Conservation (phyloP, 1,139 yeast genomes). For the Debaryomyces psychrophilus region DNA sequence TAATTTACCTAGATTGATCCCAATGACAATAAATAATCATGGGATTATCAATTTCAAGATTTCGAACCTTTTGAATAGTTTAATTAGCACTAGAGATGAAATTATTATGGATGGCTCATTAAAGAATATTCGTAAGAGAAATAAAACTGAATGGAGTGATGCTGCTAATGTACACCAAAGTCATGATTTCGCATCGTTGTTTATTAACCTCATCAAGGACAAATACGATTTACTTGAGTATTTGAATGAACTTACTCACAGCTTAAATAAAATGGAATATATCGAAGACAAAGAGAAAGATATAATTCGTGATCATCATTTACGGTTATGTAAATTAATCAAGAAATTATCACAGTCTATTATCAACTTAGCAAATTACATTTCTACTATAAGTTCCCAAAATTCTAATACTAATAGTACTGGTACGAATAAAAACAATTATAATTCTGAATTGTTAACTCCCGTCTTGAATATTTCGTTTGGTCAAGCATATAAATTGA, state of each 20-base stretch:
- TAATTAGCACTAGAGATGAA: constrained; percentile 21
- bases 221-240: constrained; percentile 36
- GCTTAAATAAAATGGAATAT: constrained; percentile 17
- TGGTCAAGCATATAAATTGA: constrained; percentile 39
- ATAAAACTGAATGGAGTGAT: constrained; percentile 4
- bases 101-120: background rate
- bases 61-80: constrained; percentile 19
- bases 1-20: constrained; percentile 21
- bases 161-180: background rate
- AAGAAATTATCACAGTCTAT: constrained; percentile 46
- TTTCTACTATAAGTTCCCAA: constrained; percentile 22
- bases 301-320: constrained; percentile 47
- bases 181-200: constrained; percentile 2
- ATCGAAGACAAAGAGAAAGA: constrained; percentile 44
- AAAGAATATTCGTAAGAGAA: background rate
- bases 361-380: constrained; percentile 33
- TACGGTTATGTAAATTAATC: constrained; percentile 48
- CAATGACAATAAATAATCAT: constrained; percentile 15
- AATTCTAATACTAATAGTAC: constrained; percentile 11
- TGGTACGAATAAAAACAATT: constrained; percentile 1
- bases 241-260: constrained; percentile 31
- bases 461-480: constrained; percentile 41
- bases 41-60: constrained; percentile 21
- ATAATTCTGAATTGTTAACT: constrained; percentile 23
- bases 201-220: constrained; percentile 25